Percentiles rank a stretch among this genome's conserved stretches.
Evolutionary conservation across 768 basidiomycete genomes (phyloP).

Genomic region (Lactarius quietus): DNA sequence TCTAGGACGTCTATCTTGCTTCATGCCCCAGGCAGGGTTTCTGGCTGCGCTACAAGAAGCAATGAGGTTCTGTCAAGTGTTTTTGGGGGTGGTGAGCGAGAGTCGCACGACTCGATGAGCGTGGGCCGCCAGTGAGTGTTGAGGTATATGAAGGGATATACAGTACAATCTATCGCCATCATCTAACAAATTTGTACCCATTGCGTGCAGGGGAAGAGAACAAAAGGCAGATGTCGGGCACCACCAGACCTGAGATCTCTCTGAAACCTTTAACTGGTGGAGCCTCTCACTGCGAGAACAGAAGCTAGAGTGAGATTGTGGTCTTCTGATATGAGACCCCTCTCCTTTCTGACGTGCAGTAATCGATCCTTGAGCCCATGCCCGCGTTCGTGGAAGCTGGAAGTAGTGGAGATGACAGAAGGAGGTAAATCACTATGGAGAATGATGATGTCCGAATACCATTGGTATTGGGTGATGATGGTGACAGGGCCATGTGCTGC

Average conservation of each 20-base stretch:
- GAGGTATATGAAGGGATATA: background rate
- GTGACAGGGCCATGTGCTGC: too few relatives aligned
- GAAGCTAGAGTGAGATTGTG: background rate
- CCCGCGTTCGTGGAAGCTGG: too few relatives aligned
- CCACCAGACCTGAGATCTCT: background rate
- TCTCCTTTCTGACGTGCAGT: too few relatives aligned
- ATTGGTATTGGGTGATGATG: too few relatives aligned
- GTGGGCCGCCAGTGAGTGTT: background rate
- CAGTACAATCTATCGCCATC: background rate
- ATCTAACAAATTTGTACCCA: background rate
- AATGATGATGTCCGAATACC: too few relatives aligned
- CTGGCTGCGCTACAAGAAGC: background rate
- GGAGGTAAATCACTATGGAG: too few relatives aligned
- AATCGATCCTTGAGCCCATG: too few relatives aligned
- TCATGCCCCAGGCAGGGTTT: background rate
- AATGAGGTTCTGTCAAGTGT: background rate
- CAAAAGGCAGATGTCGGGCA: background rate
- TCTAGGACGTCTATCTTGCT: background rate
- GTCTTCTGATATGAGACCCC: too few relatives aligned
- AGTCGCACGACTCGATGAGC: background rate
- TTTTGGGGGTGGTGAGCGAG: too few relatives aligned
- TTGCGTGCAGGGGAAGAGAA: conserved; percentile 2
- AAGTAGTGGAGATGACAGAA: too few relatives aligned
- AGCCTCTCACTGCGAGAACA: background rate
- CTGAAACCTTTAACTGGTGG: background rate